phyloP scores from a whole-genome alignment of 257 asterid species.

The Salvia splendens region DNA sequence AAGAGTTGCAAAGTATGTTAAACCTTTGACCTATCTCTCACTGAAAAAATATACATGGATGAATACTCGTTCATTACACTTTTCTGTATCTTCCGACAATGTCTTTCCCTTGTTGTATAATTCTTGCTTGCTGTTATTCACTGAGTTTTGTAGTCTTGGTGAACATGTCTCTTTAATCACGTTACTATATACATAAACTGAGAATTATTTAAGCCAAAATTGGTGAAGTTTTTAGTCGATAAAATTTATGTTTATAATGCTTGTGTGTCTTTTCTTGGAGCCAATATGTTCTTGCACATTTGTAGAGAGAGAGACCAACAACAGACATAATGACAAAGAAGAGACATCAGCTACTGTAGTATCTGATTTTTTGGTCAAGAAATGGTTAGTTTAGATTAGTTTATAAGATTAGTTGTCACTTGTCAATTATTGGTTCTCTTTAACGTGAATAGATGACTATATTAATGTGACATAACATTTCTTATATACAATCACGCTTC shows the following conservation, averaged over 20 bases:
- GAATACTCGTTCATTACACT: slow-evolving; percentile 19
- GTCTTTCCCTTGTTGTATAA: slow-evolving; percentile 26
- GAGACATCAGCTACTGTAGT: slow-evolving; percentile 10
- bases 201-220: neutral
- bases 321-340: neutral
- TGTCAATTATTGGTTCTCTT: slow-evolving; percentile 15
- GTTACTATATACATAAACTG: neutral
- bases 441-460: neutral
- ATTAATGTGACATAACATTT: no score
- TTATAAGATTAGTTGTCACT: neutral
- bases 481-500: no score
- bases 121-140: slow-evolving; percentile 3
- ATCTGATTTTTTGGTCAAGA: slow-evolving; percentile 15
- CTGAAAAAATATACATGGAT: slow-evolving; percentile 3
- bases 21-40: slow-evolving; percentile 5
- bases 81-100: slow-evolving; percentile 1
- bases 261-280: neutral
- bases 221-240: neutral
- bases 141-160: slow-evolving; percentile 26
- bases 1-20: slow-evolving; percentile 89
- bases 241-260: neutral
- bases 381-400: neutral
- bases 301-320: neutral
- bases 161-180: neutral
- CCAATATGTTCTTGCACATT: no score